phyloP scores from a whole-genome alignment of 2,329 filamentous ascomycete genomes.

The Ceratocystis harringtonii region DNA sequence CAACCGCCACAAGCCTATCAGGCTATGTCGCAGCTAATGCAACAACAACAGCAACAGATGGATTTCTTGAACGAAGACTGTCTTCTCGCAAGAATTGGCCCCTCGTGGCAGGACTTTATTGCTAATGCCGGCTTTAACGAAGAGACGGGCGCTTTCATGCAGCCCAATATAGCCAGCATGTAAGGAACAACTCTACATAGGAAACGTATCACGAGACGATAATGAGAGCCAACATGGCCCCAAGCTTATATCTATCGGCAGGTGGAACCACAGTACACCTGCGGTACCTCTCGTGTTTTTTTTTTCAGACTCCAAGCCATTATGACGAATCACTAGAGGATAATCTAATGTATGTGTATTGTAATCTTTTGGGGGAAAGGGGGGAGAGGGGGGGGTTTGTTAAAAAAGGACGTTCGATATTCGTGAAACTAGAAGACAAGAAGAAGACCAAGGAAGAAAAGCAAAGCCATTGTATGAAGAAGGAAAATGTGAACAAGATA shows the following conservation, averaged over 20 bases:
- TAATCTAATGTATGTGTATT: too few species aligned
- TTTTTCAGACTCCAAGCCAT: neutral
- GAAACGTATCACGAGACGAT: neutral
- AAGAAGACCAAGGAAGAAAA: neutral
- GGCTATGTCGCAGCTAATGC: too few species aligned
- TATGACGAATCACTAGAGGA: neutral
- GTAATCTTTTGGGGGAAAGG: too few species aligned
- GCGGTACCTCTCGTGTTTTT: neutral
- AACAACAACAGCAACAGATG: conserved; percentile 7
- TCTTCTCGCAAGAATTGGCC: conserved; percentile 19
- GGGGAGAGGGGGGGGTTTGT: too few species aligned
- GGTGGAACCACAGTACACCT: conserved; percentile 4
- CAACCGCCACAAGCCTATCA: conserved; percentile 14
- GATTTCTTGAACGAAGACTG: conserved; percentile 13
- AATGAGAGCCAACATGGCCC: neutral
- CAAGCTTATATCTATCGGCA: neutral
- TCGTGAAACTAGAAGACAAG: neutral
- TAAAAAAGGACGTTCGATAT: neutral
- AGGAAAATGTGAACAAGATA: neutral
- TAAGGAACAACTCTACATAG: neutral
- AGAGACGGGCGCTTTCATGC: conserved; percentile 15
- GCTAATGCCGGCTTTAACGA: conserved; percentile 22
- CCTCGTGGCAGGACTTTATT: conserved; percentile 23
- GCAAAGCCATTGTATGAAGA: neutral
- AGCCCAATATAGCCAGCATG: neutral